Percentiles rank a stretch among this genome's conserved stretches.
Conservation (phyloP, 768 basidiomycete genomes). For the Boletus subparvulus region DNA sequence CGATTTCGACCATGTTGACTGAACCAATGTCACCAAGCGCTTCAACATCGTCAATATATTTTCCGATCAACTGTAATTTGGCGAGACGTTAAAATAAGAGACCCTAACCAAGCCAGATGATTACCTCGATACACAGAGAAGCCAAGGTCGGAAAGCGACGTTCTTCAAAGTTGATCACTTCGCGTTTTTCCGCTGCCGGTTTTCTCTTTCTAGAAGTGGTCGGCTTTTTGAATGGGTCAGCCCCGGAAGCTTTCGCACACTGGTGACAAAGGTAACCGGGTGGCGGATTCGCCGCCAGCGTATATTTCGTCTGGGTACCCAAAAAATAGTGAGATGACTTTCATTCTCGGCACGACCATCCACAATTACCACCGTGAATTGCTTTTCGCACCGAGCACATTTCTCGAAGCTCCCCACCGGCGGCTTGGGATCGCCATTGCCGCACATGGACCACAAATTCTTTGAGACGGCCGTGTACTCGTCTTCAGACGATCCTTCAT, state of each 20-base stretch:
- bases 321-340: background rate
- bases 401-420: constrained; percentile 74
- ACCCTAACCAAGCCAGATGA: background rate
- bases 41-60: constrained; percentile 87
- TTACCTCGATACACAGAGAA: constrained; percentile 77
- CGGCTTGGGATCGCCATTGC: constrained; percentile 46
- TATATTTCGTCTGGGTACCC: constrained; percentile 73
- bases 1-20: constrained; percentile 81
- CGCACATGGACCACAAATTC: constrained; percentile 38
- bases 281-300: constrained; percentile 65
- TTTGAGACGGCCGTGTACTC: constrained; percentile 67
- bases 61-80: constrained; percentile 65
- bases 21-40: constrained; percentile 84
- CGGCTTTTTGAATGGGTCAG: constrained; percentile 85
- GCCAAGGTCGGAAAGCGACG: constrained; percentile 69
- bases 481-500: constrained; percentile 58
- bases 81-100: background rate
- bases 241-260: constrained; percentile 76
- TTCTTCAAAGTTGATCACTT: constrained; percentile 67
- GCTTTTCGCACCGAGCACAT: constrained; percentile 79
- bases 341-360: background rate
- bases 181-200: constrained; percentile 63
- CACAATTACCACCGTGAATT: constrained; percentile 81
- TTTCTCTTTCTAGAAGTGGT: constrained; percentile 60
- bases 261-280: constrained; percentile 81